Percentiles rank a stretch among this genome's conserved stretches.
Evolutionary conservation across 495 filamentous ascomycete genomes (phyloP).

Genomic region (Daldinia caldariorum): DNA sequence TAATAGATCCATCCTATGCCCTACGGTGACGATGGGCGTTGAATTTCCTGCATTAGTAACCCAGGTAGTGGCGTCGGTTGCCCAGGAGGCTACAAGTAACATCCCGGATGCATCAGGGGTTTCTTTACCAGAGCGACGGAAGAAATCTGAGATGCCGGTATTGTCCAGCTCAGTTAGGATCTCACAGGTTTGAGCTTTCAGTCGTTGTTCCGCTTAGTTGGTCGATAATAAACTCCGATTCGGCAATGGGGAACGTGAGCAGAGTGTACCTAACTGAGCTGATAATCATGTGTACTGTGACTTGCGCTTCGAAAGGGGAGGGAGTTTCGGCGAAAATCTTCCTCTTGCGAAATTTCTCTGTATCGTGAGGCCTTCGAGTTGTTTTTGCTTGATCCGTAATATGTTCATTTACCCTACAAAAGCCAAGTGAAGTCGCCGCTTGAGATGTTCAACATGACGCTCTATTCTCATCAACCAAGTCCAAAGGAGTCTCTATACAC

Average conservation of each 20-base stretch:
- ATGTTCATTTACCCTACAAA: constrained; percentile 43
- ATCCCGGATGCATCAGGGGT: constrained; percentile 34
- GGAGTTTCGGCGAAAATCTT: constrained; percentile 28
- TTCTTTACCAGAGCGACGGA: constrained; percentile 30
- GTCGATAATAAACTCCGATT: constrained; percentile 48
- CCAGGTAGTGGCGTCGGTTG: constrained; percentile 42
- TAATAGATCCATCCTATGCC: constrained; percentile 34
- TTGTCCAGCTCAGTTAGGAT: constrained; percentile 50
- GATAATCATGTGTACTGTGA: constrained; percentile 35
- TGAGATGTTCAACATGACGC: constrained; percentile 38
- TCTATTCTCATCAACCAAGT: constrained; percentile 40
- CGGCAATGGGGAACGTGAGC: constrained; percentile 33
- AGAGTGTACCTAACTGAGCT: constrained; percentile 32
- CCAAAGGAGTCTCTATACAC: constrained; percentile 35
- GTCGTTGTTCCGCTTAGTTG: constrained; percentile 37
- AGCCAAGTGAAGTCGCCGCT: constrained; percentile 40
- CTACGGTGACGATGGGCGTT: constrained; percentile 35
- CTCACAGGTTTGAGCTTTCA: constrained; percentile 48
- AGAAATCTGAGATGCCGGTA: constrained; percentile 37
- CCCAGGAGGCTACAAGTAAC: constrained; percentile 38
- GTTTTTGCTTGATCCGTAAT: constrained; percentile 24
- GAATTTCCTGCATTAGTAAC: constrained; percentile 38
- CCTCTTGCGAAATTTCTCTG: constrained; percentile 20
- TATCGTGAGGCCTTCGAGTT: constrained; percentile 30
- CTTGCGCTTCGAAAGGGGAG: constrained; percentile 31